These are phyloP conservation scores for Lecanicillium sp. DNA, from an alignment of 2,329 filamentous ascomycete species.

Conservation along the genomic window DNA sequence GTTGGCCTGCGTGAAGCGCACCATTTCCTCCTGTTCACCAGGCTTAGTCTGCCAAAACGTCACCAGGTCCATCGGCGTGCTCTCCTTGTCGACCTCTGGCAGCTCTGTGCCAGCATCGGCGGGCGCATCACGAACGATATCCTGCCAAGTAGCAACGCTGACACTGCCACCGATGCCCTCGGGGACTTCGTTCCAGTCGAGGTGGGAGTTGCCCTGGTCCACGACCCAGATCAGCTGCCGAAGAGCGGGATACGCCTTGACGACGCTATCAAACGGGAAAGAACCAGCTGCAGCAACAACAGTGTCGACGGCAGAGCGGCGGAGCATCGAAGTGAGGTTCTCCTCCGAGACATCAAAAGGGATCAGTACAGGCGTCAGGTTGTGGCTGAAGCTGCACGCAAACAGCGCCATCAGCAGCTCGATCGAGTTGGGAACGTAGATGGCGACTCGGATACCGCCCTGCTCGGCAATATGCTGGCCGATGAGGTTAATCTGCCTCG, in stretches of 20 bases:
- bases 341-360: constrained; percentile 71
- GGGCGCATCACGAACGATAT: constrained; percentile 67
- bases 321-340: constrained; percentile 62
- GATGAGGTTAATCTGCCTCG: constrained; percentile 78
- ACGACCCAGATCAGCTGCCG: constrained; percentile 86
- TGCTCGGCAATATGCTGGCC: constrained; percentile 68
- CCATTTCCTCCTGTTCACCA: constrained; percentile 54
- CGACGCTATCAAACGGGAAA: constrained; percentile 70
- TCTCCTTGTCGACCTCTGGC: constrained; percentile 50
- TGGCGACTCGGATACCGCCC: constrained; percentile 67
- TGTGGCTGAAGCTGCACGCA: constrained; percentile 76
- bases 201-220: constrained; percentile 79
- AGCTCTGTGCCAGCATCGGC: constrained; percentile 51
- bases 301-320: constrained; percentile 66
- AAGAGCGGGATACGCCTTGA: constrained; percentile 60
- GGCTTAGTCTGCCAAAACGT: constrained; percentile 57
- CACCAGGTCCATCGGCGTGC: constrained; percentile 46
- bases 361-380: constrained; percentile 73
- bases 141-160: constrained; percentile 87
- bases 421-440: constrained; percentile 89
- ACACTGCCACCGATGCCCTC: constrained; percentile 65
- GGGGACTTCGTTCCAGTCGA: constrained; percentile 91
- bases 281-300: constrained; percentile 79
- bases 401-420: constrained; percentile 80
- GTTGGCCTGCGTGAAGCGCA: constrained; percentile 75